Evolutionary conservation across 2,329 filamentous ascomycete species (phyloP), one percentile per base, ranked within the genome.

Genomic region (Paecilomyces fulvus): DNA sequence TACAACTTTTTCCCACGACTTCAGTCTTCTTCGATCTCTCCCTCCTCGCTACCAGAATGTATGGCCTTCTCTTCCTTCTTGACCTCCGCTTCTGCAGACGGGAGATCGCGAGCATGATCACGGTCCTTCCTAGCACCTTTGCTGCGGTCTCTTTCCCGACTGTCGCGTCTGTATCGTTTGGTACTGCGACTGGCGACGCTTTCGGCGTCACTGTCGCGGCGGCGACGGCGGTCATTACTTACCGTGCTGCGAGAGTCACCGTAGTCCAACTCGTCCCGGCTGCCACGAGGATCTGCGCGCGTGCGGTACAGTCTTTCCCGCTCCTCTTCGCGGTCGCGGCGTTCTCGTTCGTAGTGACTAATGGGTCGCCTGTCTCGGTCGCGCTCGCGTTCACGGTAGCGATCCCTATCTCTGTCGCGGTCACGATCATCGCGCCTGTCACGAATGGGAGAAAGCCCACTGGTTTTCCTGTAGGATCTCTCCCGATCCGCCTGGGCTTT

Each of bases 401-500:
- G 65, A 21, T 73, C 65, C 14, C 69, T 63, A 37, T 70, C 66
- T 6, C 68, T 65, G 30, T 70, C 69, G 31, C 70, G 63, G 30
- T 70, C 64, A 43, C 67, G 69, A 56, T 74, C 69, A 28, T 72
- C 69, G 7, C 68, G 67, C 52, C 70, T 63, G 33, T 73, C 73
- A 20, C 68, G 70, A n/a, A 68, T 60, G 17, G 81, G 81, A 63
- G 82, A 78, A 61, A 82, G 68, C 64, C 82, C 77, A 61, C 87
- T 88, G 75, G 84, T 84, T 75, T 94, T 95, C 71, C 90, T 86
- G 75, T 96, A 95, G 65, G 95, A 92, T 62, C 92, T 88, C 75
- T 97, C 95, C 51, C 95, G 87, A 69, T 96, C 92, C 57, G 92
- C 91, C 68, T 94, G 92, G 49, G 92, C 92, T 72, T 92, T 94